Evolutionary conservation across 805 yeast species (phyloP), one percentile per base, ranked within the genome.

Genomic region (Teunomyces kruisii): DNA sequence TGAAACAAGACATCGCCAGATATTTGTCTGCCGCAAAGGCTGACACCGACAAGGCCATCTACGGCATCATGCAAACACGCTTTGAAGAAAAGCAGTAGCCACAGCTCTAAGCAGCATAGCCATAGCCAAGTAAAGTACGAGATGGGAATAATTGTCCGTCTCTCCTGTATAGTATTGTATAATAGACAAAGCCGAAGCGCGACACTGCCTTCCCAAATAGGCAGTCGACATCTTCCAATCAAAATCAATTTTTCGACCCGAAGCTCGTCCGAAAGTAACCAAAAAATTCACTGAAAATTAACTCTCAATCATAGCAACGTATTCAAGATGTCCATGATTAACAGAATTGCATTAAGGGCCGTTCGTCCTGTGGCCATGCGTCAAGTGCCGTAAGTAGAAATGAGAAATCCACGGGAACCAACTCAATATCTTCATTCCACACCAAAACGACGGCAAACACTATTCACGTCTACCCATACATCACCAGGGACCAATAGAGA

Each of bases 261-360:
- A 46, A 37, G 42, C 47, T 54, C 62, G 46, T 42, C 54, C 61
- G 59, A 59, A 52, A 26, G 32, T 54, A 54, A 55, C 39, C 28
- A 40, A 41, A 52, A 51, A 46, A 45, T 39, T 33, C 40, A 46
- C 40, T 37, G 39, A 40, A 42, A 37, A 45, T 45, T 46, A 29
- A 41, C 40, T 44, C 39, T 43, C 28, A 35, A 48, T 45, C 41
- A 36, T 46, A 44, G 44, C 43, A 51, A 39, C 46, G 49, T 39
- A 41, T 35, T 45, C 40, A 59, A 47, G 41, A 68, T 70, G 73
- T 69, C 74, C 56, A 62, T 68, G 63, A 63, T 72, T 53, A 65
- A 65, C 62, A 71, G 71, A 68, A 61, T 70, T 60, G 74, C 73
- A 54, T 59, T 69, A 54, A 71, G 68, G 64, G 70, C 72, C 50